Conservation (phyloP, 1,139 yeast genomes). For the Taiozyma sp. region DNA sequence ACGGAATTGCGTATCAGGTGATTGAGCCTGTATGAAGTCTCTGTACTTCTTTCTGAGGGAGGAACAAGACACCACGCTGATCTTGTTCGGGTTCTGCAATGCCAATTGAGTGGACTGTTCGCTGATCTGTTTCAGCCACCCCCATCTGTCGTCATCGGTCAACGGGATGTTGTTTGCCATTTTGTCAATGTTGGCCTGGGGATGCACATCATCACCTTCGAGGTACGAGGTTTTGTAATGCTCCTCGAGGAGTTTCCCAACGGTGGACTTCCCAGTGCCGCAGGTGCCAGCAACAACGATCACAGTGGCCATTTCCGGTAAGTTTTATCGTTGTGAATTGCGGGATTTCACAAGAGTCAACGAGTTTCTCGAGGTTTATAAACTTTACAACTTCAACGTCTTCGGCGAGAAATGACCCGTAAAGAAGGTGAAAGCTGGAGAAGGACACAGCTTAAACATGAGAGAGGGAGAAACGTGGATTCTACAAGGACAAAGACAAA, state of each 20-base stretch:
- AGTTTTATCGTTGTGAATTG: too few species aligned
- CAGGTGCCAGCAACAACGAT: conserved; percentile 83
- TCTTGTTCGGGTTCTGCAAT: conserved; percentile 22
- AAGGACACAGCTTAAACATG: too few species aligned
- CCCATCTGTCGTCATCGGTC: conserved; percentile 88
- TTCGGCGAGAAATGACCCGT: background rate
- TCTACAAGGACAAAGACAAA: too few species aligned
- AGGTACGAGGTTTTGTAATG: conserved; percentile 49
- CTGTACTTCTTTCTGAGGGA: conserved; percentile 75
- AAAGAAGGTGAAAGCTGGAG: background rate
- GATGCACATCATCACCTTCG: conserved; percentile 86
- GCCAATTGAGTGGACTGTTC: conserved; percentile 35
- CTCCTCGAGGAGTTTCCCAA: conserved; percentile 51
- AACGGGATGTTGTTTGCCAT: conserved; percentile 81
- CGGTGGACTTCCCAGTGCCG: conserved; percentile 88
- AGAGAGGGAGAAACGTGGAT: too few species aligned
- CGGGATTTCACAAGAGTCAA: too few species aligned
- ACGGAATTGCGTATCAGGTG: conserved; percentile 40
- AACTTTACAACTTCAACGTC: background rate
- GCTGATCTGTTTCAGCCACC: conserved; percentile 65
- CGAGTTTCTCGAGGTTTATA: background rate
- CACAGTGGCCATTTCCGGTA: conserved; percentile 20
- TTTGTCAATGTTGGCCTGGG: conserved; percentile 66
- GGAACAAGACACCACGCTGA: conserved; percentile 74
- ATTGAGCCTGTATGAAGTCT: conserved; percentile 40